Conservation (phyloP, 495 filamentous ascomycete genomes). For the Xylaria castorea region DNA sequence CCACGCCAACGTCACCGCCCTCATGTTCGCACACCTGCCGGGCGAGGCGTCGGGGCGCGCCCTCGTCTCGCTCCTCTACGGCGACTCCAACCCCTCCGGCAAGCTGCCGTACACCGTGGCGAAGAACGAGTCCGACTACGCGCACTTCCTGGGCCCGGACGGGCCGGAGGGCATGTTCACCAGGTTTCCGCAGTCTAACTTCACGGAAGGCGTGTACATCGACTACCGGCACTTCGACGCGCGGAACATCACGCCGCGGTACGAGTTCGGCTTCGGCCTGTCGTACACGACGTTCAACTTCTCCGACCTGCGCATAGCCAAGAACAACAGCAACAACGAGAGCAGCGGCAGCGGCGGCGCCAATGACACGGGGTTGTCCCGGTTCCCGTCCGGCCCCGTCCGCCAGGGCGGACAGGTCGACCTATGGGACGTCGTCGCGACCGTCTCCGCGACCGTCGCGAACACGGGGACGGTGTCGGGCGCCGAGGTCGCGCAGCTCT, state of each 20-base stretch:
- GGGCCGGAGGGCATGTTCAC: constrained; percentile 20
- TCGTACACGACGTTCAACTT: constrained; percentile 64
- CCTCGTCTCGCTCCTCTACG: constrained; percentile 58
- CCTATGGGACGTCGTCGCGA: constrained; percentile 56
- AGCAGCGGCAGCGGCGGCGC: no score
- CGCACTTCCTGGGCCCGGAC: constrained; percentile 26
- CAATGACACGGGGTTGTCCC: not conserved
- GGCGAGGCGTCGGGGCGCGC: constrained; percentile 58
- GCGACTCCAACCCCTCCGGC: constrained; percentile 57
- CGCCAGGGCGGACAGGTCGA: constrained; percentile 55
- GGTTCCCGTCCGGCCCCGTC: constrained; percentile 38
- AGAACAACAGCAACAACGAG: not conserved
- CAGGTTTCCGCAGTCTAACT: constrained; percentile 54
- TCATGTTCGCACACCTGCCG: constrained; percentile 58
- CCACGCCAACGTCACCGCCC: constrained; percentile 58
- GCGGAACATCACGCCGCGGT: constrained; percentile 60
- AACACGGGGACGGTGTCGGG: constrained; percentile 54
- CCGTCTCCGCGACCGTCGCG: constrained; percentile 46
- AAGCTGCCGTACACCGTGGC: constrained; percentile 67
- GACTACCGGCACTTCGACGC: constrained; percentile 65
- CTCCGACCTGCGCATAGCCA: constrained; percentile 37
- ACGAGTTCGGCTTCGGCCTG: constrained; percentile 68
- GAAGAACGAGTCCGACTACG: constrained; percentile 59
- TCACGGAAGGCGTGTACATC: constrained; percentile 58
- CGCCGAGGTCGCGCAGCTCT: constrained; percentile 60